phyloP scores from a whole-genome alignment of 768 basidiomycete genomes.

The Boletus speciosus region DNA sequence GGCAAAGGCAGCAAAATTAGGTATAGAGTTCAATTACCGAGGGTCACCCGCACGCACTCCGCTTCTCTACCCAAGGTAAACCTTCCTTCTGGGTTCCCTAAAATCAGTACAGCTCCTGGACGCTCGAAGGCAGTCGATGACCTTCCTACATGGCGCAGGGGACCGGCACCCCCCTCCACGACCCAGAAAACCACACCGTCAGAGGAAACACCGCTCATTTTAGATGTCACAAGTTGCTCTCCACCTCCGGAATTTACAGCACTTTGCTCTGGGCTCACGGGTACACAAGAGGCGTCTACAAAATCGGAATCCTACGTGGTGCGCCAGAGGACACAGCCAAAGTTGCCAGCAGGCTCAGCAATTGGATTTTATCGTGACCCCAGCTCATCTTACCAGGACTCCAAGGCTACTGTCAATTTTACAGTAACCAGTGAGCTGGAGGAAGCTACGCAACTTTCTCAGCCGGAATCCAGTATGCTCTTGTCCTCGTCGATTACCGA shows the following conservation, averaged over 20 bases:
- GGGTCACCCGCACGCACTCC: neutral
- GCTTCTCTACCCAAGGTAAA: slow-evolving; percentile 36
- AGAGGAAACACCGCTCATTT: slow-evolving; percentile 20
- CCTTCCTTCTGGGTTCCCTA: slow-evolving; percentile 31
- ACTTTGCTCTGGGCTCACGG: slow-evolving; percentile 26
- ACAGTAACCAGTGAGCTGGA: slow-evolving; percentile 80
- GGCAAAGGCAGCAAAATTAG: slow-evolving; percentile 32
- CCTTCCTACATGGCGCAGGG: slow-evolving; percentile 39
- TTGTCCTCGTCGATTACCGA: slow-evolving; percentile 22
- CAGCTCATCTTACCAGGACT: slow-evolving; percentile 46
- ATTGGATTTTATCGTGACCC: slow-evolving; percentile 74
- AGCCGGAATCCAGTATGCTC: slow-evolving; percentile 22
- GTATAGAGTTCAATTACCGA: slow-evolving; percentile 38
- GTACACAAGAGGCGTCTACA: slow-evolving; percentile 33
- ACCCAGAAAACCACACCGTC: slow-evolving; percentile 3
- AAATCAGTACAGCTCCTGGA: slow-evolving; percentile 8
- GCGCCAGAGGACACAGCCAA: slow-evolving; percentile 57
- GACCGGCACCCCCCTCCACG: slow-evolving; percentile 19
- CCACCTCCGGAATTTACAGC: slow-evolving; percentile 52
- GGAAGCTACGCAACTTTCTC: slow-evolving; percentile 6
- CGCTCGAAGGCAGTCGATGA: slow-evolving; percentile 36
- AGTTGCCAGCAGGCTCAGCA: slow-evolving; percentile 67
- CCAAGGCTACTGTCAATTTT: slow-evolving; percentile 60
- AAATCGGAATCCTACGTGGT: slow-evolving; percentile 26
- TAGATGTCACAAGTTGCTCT: slow-evolving; percentile 63